Evolutionary conservation across 2,329 filamentous ascomycete species (phyloP).

Genomic region (Xylaria sp.): DNA sequence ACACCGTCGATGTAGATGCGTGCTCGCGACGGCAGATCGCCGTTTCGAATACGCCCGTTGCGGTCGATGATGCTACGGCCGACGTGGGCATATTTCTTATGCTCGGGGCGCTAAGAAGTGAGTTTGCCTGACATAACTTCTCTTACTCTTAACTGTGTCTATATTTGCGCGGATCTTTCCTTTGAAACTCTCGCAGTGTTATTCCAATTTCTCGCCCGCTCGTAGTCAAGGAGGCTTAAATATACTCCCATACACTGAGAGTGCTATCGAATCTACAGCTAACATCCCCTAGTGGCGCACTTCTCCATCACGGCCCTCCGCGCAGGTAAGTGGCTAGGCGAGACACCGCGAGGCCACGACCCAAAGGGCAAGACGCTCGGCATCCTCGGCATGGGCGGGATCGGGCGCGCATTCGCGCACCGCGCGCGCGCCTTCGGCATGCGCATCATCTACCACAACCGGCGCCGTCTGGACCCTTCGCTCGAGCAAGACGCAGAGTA

Average conservation of each 20-base stretch:
- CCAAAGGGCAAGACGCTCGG: constrained; percentile 64
- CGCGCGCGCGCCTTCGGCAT: constrained; percentile 65
- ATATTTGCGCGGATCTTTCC: background rate
- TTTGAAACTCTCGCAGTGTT: background rate
- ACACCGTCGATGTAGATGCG: constrained; percentile 67
- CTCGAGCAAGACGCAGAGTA: constrained; percentile 59
- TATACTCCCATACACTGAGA: background rate
- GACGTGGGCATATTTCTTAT: constrained; percentile 62
- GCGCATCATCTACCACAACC: constrained; percentile 69
- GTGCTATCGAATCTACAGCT: background rate
- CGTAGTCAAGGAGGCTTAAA: background rate
- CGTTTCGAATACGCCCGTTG: constrained; percentile 50
- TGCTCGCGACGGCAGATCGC: constrained; percentile 55
- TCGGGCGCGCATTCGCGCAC: constrained; percentile 61
- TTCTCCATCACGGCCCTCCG: constrained; percentile 59
- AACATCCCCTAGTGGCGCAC: constrained; percentile 51
- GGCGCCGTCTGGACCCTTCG: constrained; percentile 49
- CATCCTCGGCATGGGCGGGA: constrained; percentile 70
- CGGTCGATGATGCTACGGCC: constrained; percentile 61
- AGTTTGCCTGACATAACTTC: constrained; percentile 4
- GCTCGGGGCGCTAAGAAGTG: constrained; percentile 60
- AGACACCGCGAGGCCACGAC: constrained; percentile 61
- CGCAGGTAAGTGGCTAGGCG: constrained; percentile 57
- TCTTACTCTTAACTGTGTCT: background rate
- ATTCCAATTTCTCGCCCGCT: background rate